Conservation (phyloP, 768 basidiomycete genomes). For the Polyporus arcularius region DNA sequence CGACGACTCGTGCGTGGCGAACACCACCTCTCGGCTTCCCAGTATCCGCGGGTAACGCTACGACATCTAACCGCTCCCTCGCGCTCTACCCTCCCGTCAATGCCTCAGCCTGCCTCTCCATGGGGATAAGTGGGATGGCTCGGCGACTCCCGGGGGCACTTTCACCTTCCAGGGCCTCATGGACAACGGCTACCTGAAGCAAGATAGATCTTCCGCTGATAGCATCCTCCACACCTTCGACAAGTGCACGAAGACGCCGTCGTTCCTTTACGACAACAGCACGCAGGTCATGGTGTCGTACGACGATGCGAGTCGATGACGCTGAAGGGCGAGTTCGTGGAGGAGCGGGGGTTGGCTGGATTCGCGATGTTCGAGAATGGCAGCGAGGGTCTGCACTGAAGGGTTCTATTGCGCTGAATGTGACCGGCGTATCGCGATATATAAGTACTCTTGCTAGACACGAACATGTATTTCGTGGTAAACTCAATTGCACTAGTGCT, state of each 20-base stretch:
- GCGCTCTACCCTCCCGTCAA: slow-evolving; percentile 51
- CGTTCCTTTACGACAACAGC: slow-evolving; percentile 27
- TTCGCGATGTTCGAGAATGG: slow-evolving; percentile 48
- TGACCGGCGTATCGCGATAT: too few species aligned
- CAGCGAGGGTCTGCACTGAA: slow-evolving; percentile 29
- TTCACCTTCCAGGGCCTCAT: slow-evolving; percentile 65
- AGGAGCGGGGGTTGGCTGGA: slow-evolving; percentile 33
- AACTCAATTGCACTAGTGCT: too few species aligned
- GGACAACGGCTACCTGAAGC: slow-evolving; percentile 51
- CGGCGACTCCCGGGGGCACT: slow-evolving; percentile 43
- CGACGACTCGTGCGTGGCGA: slow-evolving; percentile 52
- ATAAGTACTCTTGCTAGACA: too few species aligned
- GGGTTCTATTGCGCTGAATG: too few species aligned
- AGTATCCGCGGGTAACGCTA: slow-evolving; percentile 30
- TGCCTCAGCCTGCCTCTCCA: slow-evolving; percentile 44
- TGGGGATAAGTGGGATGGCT: slow-evolving; percentile 23
- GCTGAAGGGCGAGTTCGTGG: slow-evolving; percentile 44
- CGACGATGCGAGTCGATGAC: slow-evolving; percentile 32
- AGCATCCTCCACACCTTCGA: slow-evolving; percentile 46
- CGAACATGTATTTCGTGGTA: too few species aligned
- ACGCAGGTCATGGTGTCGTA: slow-evolving; percentile 33
- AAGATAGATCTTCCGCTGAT: slow-evolving; percentile 41
- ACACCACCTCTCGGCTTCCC: slow-evolving; percentile 41
- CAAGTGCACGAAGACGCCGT: slow-evolving; percentile 35
- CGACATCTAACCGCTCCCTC: slow-evolving; percentile 24